Percentiles rank a stretch among this genome's conserved stretches.
phyloP scores from a whole-genome alignment of 202 grass and related monocot species.

The Dendrocalamus latiflorus region DNA sequence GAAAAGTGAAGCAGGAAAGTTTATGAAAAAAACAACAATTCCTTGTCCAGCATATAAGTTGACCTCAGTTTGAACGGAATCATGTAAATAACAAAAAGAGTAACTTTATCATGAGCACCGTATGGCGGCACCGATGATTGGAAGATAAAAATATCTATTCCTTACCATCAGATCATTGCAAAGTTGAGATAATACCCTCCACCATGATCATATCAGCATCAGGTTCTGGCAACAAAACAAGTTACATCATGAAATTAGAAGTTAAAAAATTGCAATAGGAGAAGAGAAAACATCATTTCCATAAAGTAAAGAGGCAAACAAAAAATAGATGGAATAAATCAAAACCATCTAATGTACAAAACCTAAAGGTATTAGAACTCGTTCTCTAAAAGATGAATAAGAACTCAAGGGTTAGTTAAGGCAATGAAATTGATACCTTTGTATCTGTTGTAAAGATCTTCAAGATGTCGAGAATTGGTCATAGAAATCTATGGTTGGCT shows the following conservation, averaged over 20 bases:
- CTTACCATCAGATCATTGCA: conserved; percentile 86
- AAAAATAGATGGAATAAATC: not conserved
- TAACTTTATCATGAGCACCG: too few species aligned
- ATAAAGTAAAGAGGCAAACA: not conserved
- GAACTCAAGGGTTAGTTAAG: not conserved
- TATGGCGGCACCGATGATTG: not conserved
- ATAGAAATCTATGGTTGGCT: conserved; percentile 81
- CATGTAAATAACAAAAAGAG: too few species aligned
- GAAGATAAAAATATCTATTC: not conserved
- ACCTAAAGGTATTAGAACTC: not conserved
- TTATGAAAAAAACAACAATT: too few species aligned
- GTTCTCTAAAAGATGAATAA: not conserved
- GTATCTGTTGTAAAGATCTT: conserved; percentile 88
- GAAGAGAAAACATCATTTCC: not conserved
- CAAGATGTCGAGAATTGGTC: conserved; percentile 70
- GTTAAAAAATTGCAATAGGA: not conserved
- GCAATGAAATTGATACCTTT: conserved; percentile 52
- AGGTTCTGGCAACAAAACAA: conserved; percentile 54
- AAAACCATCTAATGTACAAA: not conserved
- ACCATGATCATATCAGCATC: conserved; percentile 93
- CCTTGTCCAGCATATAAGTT: too few species aligned
- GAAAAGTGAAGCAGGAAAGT: too few species aligned
- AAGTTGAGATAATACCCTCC: conserved; percentile 88
- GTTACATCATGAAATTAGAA: not conserved
- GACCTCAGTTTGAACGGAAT: too few species aligned